Evolutionary conservation across 306 rosid species (phyloP), one percentile per base, ranked within the genome.

Genomic region (Hippophae gyantsensis): DNA sequence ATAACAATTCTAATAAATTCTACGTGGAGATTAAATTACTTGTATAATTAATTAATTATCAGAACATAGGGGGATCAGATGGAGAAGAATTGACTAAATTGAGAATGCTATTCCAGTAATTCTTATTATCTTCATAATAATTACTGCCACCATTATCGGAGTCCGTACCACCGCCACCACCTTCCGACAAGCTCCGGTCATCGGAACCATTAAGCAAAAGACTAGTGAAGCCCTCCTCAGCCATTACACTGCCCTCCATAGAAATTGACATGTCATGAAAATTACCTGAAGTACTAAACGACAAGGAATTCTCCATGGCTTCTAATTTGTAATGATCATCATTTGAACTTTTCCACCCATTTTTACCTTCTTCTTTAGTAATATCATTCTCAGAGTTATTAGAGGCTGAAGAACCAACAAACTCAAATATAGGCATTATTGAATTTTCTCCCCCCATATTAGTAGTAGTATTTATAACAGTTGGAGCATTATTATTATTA

Each of bases 11-110:
- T 11, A 13, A 12, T 57, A 13, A 11, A 9, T 38, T 13, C 13
- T 41, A 62, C 52, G 43, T n/a, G 18, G 41, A 38, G 13, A 38
- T 50, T 62, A 32, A 51, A 3, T 14, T 62, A 62, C 40, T 43
- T 41, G 13, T 50, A 13, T 12, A 13, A 46, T 18, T 10, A n/a
- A 13, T 32, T 63, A 18, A 11, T 9, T 38, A 40, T 74, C 62
- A 93, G 72, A 93, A 89, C 77, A 86, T 74, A 52, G 97, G 87
- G 7, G 97, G 82, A 69, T 77, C 73, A 48, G 99, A 74, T 2
- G 99, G 97, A 0, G 99, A 80, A 49, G 97, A 84, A 72, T 89
- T 86, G 45, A 93, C 99, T 79, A 88, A 82, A 74, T 93, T 82
- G 52, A 93, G 95, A 79, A 93, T 89, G 66, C 82, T 93, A 56